phyloP scores from a whole-genome alignment of 2,329 filamentous ascomycete genomes.

The Colletotrichum plurivorum region DNA sequence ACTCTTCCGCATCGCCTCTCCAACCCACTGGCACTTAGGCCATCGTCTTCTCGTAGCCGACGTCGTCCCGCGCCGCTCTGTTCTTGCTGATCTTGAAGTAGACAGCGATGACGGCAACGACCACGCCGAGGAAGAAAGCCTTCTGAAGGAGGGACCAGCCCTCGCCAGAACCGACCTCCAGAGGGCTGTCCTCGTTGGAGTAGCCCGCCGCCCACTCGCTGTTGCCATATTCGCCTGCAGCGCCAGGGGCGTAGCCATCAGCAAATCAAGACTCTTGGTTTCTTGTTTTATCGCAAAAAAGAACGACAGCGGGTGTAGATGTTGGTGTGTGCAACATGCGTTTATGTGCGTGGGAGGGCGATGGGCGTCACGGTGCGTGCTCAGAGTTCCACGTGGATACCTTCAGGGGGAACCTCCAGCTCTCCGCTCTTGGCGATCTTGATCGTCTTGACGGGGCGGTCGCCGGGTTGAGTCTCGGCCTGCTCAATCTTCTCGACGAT shows the following conservation, averaged over 20 bases:
- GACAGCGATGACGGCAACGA: conserved; percentile 60
- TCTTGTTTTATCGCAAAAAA: conserved; percentile 20
- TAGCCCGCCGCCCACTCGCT: conserved; percentile 55
- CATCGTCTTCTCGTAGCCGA: conserved; percentile 61
- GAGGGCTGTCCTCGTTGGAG: conserved; percentile 50
- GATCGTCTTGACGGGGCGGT: conserved; percentile 78
- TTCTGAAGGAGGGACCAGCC: conserved; percentile 64
- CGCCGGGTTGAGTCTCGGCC: conserved; percentile 73
- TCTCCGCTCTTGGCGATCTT: conserved; percentile 89
- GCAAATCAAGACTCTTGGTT: conserved; percentile 49
- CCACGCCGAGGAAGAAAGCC: conserved; percentile 63
- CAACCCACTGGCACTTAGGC: conserved; percentile 48
- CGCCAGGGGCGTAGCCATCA: conserved; percentile 49
- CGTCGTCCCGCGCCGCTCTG: conserved; percentile 44
- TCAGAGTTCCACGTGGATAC: conserved; percentile 93
- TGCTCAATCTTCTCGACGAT: conserved; percentile 85
- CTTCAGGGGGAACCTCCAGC: conserved; percentile 87
- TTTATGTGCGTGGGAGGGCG: conserved; percentile 17
- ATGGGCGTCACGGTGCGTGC: conserved; percentile 49
- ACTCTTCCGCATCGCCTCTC: background rate
- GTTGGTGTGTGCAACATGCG: conserved; percentile 16
- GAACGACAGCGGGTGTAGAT: conserved; percentile 19
- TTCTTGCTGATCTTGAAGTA: conserved; percentile 60
- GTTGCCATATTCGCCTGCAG: conserved; percentile 52
- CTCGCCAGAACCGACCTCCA: conserved; percentile 47